These are phyloP conservation scores for Beta vulgaris DNA, from an alignment of 148 eudicot genomes.

Conservation along the genomic window DNA sequence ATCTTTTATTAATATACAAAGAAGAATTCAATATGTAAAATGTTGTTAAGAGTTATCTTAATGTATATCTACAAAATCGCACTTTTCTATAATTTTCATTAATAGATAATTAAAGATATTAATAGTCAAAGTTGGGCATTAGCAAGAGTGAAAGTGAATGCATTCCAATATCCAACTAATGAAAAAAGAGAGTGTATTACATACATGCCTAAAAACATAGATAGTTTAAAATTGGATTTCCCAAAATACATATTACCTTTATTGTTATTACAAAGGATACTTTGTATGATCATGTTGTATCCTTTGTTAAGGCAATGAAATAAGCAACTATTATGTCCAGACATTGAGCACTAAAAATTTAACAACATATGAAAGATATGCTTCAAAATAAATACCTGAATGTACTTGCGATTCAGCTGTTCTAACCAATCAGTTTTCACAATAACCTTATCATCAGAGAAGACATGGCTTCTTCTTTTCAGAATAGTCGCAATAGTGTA, in stretches of 20 bases:
- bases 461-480: slow-evolving; percentile 87
- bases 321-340: not conserved
- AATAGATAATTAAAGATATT: too few species aligned
- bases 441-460: slow-evolving; percentile 67
- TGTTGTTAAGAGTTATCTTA: too few species aligned
- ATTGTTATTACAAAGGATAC: not conserved
- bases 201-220: too few species aligned
- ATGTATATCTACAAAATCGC: too few species aligned
- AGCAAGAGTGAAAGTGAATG: too few species aligned
- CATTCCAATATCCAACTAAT: too few species aligned
- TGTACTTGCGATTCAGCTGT: slow-evolving; percentile 80
- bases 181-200: too few species aligned
- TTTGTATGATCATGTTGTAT: not conserved
- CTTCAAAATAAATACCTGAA: slow-evolving; percentile 57
- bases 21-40: too few species aligned
- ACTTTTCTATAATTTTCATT: too few species aligned
- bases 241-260: not conserved
- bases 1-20: too few species aligned
- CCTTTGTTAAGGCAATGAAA: not conserved
- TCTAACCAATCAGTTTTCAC: slow-evolving; percentile 95
- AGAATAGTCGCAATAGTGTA: slow-evolving; percentile 92
- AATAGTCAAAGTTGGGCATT: too few species aligned
- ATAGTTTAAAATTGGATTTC: not conserved
- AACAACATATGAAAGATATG: not conserved
- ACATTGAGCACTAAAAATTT: not conserved